Conservation (phyloP, 2,329 filamentous ascomycete genomes). For the Curvularia spicifera region DNA sequence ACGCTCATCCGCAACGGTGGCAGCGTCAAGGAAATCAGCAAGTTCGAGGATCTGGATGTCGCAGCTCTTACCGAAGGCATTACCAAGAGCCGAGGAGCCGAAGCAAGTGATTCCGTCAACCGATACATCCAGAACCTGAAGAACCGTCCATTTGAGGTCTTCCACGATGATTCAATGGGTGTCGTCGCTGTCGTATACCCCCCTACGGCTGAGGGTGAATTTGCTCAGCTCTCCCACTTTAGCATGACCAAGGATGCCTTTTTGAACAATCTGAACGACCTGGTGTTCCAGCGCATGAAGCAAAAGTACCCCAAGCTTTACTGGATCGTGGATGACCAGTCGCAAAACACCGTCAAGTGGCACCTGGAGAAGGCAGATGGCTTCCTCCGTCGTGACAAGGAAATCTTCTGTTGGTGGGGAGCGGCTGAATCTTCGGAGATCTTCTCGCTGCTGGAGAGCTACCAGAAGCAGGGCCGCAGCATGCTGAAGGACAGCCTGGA, state of each 20-base stretch:
- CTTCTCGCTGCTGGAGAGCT: slow-evolving; percentile 81
- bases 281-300: slow-evolving; percentile 91
- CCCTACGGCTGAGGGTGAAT: slow-evolving; percentile 66
- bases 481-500: slow-evolving; percentile 93
- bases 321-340: slow-evolving; percentile 95
- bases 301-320: slow-evolving; percentile 90
- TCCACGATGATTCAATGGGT: slow-evolving; percentile 93
- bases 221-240: slow-evolving; percentile 86
- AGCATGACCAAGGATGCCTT: slow-evolving; percentile 94
- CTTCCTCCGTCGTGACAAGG: slow-evolving; percentile 81
- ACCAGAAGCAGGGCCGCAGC: slow-evolving; percentile 78
- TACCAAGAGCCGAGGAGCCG: slow-evolving; percentile 78
- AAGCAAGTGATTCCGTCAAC: slow-evolving; percentile 83
- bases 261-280: slow-evolving; percentile 93
- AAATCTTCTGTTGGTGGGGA: slow-evolving; percentile 96
- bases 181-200: slow-evolving; percentile 89
- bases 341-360: slow-evolving; percentile 91
- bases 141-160: slow-evolving; percentile 83
- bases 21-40: slow-evolving; percentile 78
- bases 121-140: slow-evolving; percentile 82
- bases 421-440: slow-evolving; percentile 83
- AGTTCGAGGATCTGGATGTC: slow-evolving; percentile 77
- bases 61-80: slow-evolving; percentile 81
- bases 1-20: slow-evolving; percentile 91
- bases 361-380: slow-evolving; percentile 98